phyloP scores from a whole-genome alignment of 2,329 filamentous ascomycete species.

The Curvularia eragrostidis region DNA sequence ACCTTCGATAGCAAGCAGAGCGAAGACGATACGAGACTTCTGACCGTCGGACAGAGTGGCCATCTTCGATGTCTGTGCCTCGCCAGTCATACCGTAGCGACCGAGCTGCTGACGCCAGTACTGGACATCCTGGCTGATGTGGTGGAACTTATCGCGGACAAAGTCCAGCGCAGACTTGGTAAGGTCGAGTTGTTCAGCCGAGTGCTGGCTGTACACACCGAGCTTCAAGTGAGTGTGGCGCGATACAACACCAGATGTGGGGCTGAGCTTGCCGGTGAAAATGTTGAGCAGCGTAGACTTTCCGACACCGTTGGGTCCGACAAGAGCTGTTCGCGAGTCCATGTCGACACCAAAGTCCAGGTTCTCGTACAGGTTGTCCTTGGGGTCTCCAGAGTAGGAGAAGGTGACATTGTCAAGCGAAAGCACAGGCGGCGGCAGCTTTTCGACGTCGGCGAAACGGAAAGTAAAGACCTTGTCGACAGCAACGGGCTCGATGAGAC shows the following conservation, averaged over 20 bases:
- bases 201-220: slow-evolving; percentile 98
- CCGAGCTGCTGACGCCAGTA: slow-evolving; percentile 99
- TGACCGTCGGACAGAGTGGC: slow-evolving; percentile 97
- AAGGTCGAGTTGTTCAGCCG: slow-evolving; percentile 95
- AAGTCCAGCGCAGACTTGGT: slow-evolving; percentile 98
- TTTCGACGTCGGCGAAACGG: slow-evolving; percentile 98
- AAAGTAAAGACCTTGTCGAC: slow-evolving; percentile 92
- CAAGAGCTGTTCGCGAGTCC: slow-evolving; percentile 96
- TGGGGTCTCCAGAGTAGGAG: slow-evolving; percentile 88
- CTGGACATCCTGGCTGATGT: slow-evolving; percentile 95
- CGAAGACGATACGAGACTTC: slow-evolving; percentile 98
- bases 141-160: slow-evolving; percentile 90
- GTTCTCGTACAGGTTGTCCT: slow-evolving; percentile 95
- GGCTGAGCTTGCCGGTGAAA: slow-evolving; percentile 93
- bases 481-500: slow-evolving; percentile 91
- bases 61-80: slow-evolving; percentile 95
- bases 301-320: slow-evolving; percentile 98
- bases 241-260: slow-evolving; percentile 80
- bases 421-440: slow-evolving; percentile 95
- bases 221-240: slow-evolving; percentile 98
- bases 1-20: slow-evolving; percentile 88
- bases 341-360: slow-evolving; percentile 99
- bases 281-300: slow-evolving; percentile 96
- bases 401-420: slow-evolving; percentile 98
- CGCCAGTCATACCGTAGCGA: slow-evolving; percentile 89